Base-by-base conservation (phyloP, 164 flowering plant genomes). In the Aristolochia californica region DNA sequence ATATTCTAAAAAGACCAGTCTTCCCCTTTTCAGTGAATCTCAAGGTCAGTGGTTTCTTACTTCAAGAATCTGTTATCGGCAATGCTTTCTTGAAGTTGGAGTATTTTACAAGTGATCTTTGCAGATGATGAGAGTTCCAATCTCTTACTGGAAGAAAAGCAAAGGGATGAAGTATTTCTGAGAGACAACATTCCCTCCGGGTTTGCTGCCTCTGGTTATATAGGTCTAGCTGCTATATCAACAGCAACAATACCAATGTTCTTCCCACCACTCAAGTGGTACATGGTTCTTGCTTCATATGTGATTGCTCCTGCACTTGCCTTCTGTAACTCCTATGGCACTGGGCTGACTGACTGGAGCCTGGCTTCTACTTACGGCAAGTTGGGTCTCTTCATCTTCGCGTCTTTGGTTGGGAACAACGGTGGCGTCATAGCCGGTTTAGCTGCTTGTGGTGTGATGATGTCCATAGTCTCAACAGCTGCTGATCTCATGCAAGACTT, bases 401-500 rank as follows among this genome's bases (percentile, higher is more conserved):
- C 96, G 43, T 84, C 97, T 5, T 18, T 83, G 47, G 93, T 89
- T 28, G 99, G 99, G 40, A 61, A 21, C 26, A 54, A 78, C 56
- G 99, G 99, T 13, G 99, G 99, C 14, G 97, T 89, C 20, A 43
- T 89, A 23, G 97, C 98, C 26, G 97, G 98, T 13, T 65, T 93
- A 51, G 98, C 81, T 12, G 91, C 99, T 53, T 81, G 87, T 72
- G 97, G 95, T 11, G 88, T 84, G 21, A 89, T 93, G 97, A 84
- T 87, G 99, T 67, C 99, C 59, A 93, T 93, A 48, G 96, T 93
- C 66, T 70, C 97, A 58, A 93, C 99, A 15, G 97, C 99, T 27
- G 99, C 97, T 49, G 97, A 93, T 79, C 83, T 93, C 54, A 94
- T 94, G 97, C 95, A 85, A 73, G 97, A 93, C 64, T 89, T 93